Evolutionary conservation across 371 early-diverging fungal species (phyloP).

Genomic region (Haplosporangium sp.): DNA sequence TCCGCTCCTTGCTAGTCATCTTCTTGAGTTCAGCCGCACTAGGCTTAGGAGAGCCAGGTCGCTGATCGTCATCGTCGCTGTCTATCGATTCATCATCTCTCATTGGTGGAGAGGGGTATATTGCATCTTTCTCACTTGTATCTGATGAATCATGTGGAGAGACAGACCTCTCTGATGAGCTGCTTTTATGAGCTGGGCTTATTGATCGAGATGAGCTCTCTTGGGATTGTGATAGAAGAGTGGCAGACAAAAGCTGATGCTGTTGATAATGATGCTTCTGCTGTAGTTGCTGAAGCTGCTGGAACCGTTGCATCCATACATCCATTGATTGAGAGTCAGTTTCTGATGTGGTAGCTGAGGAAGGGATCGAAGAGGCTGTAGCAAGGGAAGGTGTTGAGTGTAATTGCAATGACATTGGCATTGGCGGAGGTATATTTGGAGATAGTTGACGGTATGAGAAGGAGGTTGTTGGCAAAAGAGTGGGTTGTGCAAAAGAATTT

Average conservation of each 20-base stretch:
- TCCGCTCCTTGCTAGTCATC: conserved; percentile 83
- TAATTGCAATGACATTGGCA: conserved; percentile 23
- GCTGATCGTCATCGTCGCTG: conserved; percentile 28
- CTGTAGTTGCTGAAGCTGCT: conserved; percentile 41
- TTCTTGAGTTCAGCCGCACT: conserved; percentile 58
- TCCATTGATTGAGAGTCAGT: conserved; percentile 5
- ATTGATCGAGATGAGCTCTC: not conserved
- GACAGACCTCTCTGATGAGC: conserved; percentile 27
- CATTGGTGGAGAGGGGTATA: conserved; percentile 37
- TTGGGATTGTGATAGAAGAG: conserved; percentile 14
- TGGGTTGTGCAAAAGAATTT: conserved; percentile 11
- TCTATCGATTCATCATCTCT: conserved; percentile 31
- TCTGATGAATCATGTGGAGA: conserved; percentile 25
- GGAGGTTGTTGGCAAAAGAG: conserved; percentile 22
- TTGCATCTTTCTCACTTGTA: conserved; percentile 2
- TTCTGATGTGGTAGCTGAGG: not conserved
- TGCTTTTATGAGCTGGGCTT: conserved; percentile 3
- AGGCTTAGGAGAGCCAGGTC: conserved; percentile 10
- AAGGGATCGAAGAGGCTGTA: not conserved
- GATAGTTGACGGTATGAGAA: conserved; percentile 33
- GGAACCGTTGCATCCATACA: conserved; percentile 40
- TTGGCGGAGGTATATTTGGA: conserved; percentile 23
- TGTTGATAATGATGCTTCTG: conserved; percentile 39
- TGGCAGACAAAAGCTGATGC: conserved; percentile 35
- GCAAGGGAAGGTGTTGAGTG: not conserved